Percentiles rank a stretch among this genome's conserved stretches.
Evolutionary conservation across 176 grass and related monocot species (phyloP).

Genomic region (Oryza brachyantha): DNA sequence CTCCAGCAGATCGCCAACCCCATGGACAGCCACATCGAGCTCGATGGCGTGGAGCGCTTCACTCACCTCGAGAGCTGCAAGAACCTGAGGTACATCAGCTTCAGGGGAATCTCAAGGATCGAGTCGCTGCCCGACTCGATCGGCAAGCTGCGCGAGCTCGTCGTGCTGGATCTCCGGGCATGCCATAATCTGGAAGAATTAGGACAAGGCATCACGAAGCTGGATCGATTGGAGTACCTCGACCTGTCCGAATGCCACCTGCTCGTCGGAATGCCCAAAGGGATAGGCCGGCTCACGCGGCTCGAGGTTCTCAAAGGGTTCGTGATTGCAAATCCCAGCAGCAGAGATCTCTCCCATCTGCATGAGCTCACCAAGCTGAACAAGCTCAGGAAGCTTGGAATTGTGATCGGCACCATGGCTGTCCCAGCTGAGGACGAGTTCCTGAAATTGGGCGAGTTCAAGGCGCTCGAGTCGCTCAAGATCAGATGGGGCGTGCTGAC

Average conservation of each 20-base stretch:
- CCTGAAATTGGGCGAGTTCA: conserved; percentile 5
- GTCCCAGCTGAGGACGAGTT: conserved; percentile 8
- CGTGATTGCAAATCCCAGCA: conserved; percentile 29
- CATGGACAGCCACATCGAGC: conserved; percentile 24
- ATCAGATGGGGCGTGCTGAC: not conserved
- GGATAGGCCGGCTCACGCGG: conserved; percentile 24
- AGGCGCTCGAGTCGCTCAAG: not conserved
- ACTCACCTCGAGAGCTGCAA: conserved; percentile 24
- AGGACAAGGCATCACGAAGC: conserved; percentile 13
- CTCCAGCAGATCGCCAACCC: conserved; percentile 10
- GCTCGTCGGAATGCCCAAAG: conserved; percentile 49
- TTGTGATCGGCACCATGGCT: conserved; percentile 31
- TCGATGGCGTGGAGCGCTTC: conserved; percentile 23
- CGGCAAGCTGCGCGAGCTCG: conserved; percentile 34
- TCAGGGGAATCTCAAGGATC: conserved; percentile 39
- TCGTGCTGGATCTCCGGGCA: conserved; percentile 46
- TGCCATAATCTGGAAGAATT: conserved; percentile 65
- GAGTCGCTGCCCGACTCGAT: conserved; percentile 42
- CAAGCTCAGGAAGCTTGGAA: conserved; percentile 48
- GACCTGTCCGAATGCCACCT: conserved; percentile 53
- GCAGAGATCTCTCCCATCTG: conserved; percentile 33
- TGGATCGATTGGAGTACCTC: conserved; percentile 34
- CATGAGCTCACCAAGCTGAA: conserved; percentile 28
- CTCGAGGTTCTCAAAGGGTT: conserved; percentile 55
- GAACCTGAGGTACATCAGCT: conserved; percentile 45